phyloP scores from a whole-genome alignment of 108 stramenopile species.

The Cyclotella baltica region DNA sequence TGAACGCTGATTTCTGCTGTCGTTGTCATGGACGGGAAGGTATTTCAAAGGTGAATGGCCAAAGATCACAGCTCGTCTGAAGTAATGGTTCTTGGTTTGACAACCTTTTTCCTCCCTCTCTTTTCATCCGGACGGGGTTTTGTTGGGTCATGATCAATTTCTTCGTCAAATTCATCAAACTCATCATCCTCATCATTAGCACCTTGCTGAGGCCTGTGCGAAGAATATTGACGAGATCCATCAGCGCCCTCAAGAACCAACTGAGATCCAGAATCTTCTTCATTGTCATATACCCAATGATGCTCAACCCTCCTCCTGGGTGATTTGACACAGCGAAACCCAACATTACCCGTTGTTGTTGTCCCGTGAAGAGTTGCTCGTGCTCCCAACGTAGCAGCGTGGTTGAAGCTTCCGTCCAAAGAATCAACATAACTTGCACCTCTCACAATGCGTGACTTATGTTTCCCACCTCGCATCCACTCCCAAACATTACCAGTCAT shows the following conservation, averaged over 20 bases:
- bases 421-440: slow-evolving; percentile 90
- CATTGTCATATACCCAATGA: slow-evolving; percentile 80
- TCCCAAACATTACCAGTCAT: slow-evolving; percentile 96
- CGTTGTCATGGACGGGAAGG: no score
- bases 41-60: no score
- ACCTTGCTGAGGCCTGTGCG: slow-evolving; percentile 42
- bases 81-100: slow-evolving; percentile 46
- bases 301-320: slow-evolving; percentile 76
- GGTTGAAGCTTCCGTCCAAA: slow-evolving; percentile 84
- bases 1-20: no score
- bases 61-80: slow-evolving; percentile 60
- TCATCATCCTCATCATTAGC: slow-evolving; percentile 49
- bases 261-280: slow-evolving; percentile 55
- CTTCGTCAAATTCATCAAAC: slow-evolving; percentile 60
- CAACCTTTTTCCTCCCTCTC: slow-evolving; percentile 48
- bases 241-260: slow-evolving; percentile 75
- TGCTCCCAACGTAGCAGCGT: slow-evolving; percentile 87
- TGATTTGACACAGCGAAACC: slow-evolving; percentile 85
- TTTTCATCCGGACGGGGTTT: slow-evolving; percentile 52
- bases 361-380: slow-evolving; percentile 82
- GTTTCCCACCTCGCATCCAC: slow-evolving; percentile 91
- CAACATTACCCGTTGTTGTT: slow-evolving; percentile 86
- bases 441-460: slow-evolving; percentile 86
- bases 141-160: slow-evolving; percentile 39
- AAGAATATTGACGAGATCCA: slow-evolving; percentile 63